These are phyloP conservation scores for Fabrea salina DNA, from an alignment of 169 alveolate species.

Conservation along the genomic window DNA sequence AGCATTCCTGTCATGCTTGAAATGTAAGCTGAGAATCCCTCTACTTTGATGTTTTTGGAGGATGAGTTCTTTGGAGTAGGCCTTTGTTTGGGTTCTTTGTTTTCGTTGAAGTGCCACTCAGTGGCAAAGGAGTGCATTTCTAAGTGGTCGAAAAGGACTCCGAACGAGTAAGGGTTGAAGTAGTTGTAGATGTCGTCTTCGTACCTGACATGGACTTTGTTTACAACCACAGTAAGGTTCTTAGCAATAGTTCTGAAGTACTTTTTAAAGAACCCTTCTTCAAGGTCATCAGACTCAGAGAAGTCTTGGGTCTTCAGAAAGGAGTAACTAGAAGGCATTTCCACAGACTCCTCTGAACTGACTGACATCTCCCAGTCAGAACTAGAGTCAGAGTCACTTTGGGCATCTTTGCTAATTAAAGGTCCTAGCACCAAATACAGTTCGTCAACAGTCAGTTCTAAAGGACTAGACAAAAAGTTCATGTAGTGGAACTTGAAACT, in stretches of 20 bases:
- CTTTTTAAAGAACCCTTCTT: conserved; percentile 1
- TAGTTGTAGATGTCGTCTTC: conserved; percentile 28
- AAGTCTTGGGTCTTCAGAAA: not conserved
- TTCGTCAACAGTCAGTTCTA: not conserved
- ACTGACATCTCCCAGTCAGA: no score
- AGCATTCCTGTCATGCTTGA: conserved; percentile 4
- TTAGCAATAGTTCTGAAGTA: not conserved
- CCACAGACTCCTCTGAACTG: not conserved
- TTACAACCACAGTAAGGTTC: not conserved
- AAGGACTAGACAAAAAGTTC: not conserved
- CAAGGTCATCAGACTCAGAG: not conserved
- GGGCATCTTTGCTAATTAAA: not conserved
- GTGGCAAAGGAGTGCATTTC: not conserved
- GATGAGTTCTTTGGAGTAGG: not conserved
- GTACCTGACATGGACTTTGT: not conserved
- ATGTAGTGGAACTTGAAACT: not conserved
- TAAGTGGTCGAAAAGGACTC: not conserved
- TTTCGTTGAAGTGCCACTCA: not conserved
- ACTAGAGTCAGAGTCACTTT: no score
- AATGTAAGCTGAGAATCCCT: not conserved
- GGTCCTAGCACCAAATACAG: not conserved
- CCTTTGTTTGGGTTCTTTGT: not conserved
- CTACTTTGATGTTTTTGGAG: not conserved
- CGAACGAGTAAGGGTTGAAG: not conserved
- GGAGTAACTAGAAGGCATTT: not conserved